Evolutionary conservation across 2,329 filamentous ascomycete genomes (phyloP), one percentile per base, ranked within the genome.

Genomic region (Hypoxylon sp.): DNA sequence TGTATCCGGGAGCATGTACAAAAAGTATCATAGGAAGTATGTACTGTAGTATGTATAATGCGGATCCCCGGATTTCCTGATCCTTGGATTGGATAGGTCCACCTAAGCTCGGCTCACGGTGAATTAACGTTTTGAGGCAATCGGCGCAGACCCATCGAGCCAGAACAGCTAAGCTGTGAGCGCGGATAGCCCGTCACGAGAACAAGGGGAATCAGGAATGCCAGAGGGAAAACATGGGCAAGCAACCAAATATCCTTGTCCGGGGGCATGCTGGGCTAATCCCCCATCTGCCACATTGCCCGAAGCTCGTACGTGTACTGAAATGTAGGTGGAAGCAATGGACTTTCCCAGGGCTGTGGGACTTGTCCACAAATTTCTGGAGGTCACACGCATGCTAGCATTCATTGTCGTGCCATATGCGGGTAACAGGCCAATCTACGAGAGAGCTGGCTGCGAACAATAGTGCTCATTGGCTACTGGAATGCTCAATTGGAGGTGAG

Each of bases 361-460:
- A 67, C 56, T 70, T 37, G 46, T 56, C 69, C 69, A 71, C 60
- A 69, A 70, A 67, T 55, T 52, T 61, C 55, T 67, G 48, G 57
- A 65, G 61, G 69, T 71, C 69, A 71, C 69, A 71, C 63, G 69
- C 66, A 53, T 68, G 48, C 63, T 60, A 59, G 50, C 42, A 46
- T 60, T 71, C 50, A 31, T 39, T 42, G 63, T 69, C 54, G 63
- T 67, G 59, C 67, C 60, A 71, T 60, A 67, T 70, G 67, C 66
- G 63, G 66, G 63, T 67, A 70, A 67, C 53, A 66, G 54, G 55
- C 66, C 57, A 67, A 65, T 63, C 55, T 35, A 44, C 33, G 56
- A 57, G 50, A 37, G 61, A 56, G 54, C 39, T 31, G 39, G 65
- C 52, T 31, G 42, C n/a, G 26, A 26, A 26, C 48, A 56, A 58